These are phyloP conservation scores for Zymoseptoria passerinii DNA, from an alignment of 2,329 filamentous ascomycete species.

Conservation along the genomic window DNA sequence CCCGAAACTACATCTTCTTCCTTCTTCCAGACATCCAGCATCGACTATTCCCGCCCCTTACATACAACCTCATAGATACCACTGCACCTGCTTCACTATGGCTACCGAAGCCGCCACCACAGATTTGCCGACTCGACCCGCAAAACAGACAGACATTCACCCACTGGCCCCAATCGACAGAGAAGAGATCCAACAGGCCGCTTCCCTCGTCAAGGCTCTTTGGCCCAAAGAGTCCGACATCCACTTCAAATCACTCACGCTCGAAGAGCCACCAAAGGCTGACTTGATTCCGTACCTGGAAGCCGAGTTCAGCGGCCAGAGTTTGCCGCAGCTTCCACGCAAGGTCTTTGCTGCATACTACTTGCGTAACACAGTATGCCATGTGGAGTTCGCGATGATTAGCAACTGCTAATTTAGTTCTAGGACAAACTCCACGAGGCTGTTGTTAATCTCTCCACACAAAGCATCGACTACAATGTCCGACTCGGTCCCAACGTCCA, in stretches of 20 bases:
- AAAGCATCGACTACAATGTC: constrained; percentile 48
- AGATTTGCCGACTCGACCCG: constrained; percentile 18
- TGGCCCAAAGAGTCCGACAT: constrained; percentile 50
- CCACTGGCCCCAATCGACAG: constrained; percentile 53
- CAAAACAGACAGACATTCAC: constrained; percentile 33
- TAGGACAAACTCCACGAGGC: constrained; percentile 57
- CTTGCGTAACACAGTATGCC: constrained; percentile 46
- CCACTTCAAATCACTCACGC: constrained; percentile 57
- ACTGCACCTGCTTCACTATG: neutral
- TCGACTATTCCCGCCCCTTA: neutral
- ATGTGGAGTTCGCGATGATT: neutral
- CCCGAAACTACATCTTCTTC: neutral
- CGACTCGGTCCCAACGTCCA: constrained; percentile 51
- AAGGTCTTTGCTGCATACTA: constrained; percentile 45
- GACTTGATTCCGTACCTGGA: constrained; percentile 27
- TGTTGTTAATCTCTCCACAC: constrained; percentile 45
- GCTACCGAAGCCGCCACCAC: constrained; percentile 12
- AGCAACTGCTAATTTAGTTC: neutral
- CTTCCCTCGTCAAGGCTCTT: constrained; percentile 42
- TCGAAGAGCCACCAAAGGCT: constrained; percentile 29
- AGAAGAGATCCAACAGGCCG: constrained; percentile 48
- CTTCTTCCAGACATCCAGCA: neutral
- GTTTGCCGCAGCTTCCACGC: constrained; percentile 40
- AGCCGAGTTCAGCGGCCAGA: constrained; percentile 31
- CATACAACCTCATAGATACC: neutral